Evolutionary conservation across 306 rosid genomes (phyloP).

Genomic region (Astragalus glycyphyllos): DNA sequence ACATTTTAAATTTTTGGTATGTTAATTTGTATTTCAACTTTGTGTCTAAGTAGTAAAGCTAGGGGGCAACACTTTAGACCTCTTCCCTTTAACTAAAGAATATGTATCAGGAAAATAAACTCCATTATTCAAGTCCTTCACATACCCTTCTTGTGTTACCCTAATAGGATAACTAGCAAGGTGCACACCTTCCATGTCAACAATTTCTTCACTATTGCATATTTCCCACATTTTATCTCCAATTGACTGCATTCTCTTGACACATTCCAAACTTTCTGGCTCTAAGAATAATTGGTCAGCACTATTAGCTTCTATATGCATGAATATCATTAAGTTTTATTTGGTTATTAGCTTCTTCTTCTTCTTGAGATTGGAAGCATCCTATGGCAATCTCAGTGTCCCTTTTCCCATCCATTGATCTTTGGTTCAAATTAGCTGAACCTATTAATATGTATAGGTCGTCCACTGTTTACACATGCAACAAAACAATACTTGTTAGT

Average conservation of each 20-base stretch:
- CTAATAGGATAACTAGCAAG: constrained; percentile 70
- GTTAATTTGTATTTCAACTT: constrained; percentile 11
- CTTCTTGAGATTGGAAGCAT: constrained; percentile 62
- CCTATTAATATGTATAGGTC: constrained; percentile 86
- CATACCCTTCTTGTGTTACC: constrained; percentile 58
- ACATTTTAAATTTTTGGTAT: no score
- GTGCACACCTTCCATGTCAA: constrained; percentile 85
- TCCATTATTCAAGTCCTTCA: constrained; percentile 53
- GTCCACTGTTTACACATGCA: constrained; percentile 67
- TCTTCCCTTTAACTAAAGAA: constrained; percentile 61
- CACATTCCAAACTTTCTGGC: constrained; percentile 57
- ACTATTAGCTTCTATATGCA: constrained; percentile 55
- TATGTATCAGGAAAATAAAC: constrained; percentile 77
- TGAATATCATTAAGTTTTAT: constrained; percentile 53
- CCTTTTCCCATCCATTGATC: constrained; percentile 93
- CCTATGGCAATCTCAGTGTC: constrained; percentile 96
- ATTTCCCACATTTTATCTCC: constrained; percentile 73
- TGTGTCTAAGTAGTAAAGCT: constrained; percentile 61
- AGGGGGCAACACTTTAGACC: constrained; percentile 61
- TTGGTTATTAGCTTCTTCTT: constrained; percentile 34
- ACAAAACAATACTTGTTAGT: constrained; percentile 31
- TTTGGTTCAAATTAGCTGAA: constrained; percentile 91
- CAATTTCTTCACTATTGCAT: constrained; percentile 59
- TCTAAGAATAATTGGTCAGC: constrained; percentile 45
- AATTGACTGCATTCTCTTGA: constrained; percentile 46